Base-by-base conservation (phyloP, 2,329 filamentous ascomycete genomes). In the Leptographium wingfieldii region DNA sequence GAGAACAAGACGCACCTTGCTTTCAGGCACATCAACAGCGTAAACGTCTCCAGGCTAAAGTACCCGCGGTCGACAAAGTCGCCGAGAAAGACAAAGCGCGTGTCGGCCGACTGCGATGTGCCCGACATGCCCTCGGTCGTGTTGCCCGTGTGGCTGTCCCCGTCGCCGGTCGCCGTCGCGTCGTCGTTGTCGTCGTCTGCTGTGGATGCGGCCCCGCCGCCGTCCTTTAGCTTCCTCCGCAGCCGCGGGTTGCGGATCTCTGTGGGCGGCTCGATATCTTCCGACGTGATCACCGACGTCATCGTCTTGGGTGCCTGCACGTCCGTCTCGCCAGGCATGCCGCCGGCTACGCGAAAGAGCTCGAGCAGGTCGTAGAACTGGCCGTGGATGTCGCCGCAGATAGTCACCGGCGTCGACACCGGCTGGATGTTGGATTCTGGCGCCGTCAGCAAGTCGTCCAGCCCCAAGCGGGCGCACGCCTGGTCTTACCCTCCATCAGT, bases 311-410 rank as follows among this genome's bases (percentile, higher is more conserved):
- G 86, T 16, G 82, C 76, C 69, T 91, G 81, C 31, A 85, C 79
- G 63, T 85, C 81, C 48, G 83, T 81, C 67, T 95, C 88, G 68
- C 90, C 90, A 12, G 94, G 94, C 89, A 97, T 96, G 65, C 94
- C 94, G 63, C 94, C 94, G 55, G 92, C 91, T 49, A 99, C 92
- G 59, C 92, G 87, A 75, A 99, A 99, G 56, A 99, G 84, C 77
- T 99, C 94, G 63, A 97, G 84, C 11, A 99, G 80, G 73, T 99
- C 94, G 75, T 99, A 97, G 73, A 97, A 97, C 75, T 99, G 94
- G 67, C 94, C 94, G 74, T 99, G 94, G 64, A 99, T 97, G 71
- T 99, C 94, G 70, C 94, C 94, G 70, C 94, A 97, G 64, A 99
- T 88, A 5, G 94, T 99, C 64, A 99, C 94, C 7, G 94, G 94